These are phyloP conservation scores for Plantago rigida DNA, from an alignment of 305 asterid genomes.

Conservation along the genomic window DNA sequence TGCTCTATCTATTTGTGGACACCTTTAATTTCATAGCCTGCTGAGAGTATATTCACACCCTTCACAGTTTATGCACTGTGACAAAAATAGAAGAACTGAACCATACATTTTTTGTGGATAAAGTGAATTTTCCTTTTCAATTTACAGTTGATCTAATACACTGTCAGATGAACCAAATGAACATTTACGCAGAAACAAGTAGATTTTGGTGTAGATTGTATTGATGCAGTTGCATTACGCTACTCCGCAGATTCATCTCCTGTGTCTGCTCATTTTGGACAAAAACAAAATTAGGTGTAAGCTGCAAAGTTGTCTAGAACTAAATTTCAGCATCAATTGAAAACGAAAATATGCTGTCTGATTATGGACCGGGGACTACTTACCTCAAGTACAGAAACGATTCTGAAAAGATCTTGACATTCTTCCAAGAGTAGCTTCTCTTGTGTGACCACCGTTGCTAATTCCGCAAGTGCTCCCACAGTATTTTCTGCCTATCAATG, in stretches of 20 bases:
- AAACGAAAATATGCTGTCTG: too few relatives aligned
- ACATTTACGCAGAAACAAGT: too few relatives aligned
- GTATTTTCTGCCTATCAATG: conserved; percentile 36
- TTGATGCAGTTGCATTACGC: conserved; percentile 43
- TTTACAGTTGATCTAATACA: too few relatives aligned
- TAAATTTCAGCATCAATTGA: too few relatives aligned
- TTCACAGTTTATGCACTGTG: too few relatives aligned
- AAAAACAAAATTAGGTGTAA: too few relatives aligned
- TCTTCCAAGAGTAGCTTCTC: conserved; percentile 73
- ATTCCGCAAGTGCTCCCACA: conserved; percentile 31
- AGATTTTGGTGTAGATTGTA: conserved; percentile 24
- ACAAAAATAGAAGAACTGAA: too few relatives aligned
- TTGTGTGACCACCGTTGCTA: conserved; percentile 52
- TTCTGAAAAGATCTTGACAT: conserved; percentile 56
- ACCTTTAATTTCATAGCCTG: not conserved
- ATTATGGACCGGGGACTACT: not conserved
- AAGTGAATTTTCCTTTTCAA: too few relatives aligned
- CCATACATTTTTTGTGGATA: too few relatives aligned
- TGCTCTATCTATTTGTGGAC: not conserved
- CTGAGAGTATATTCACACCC: too few relatives aligned
- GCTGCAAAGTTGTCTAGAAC: too few relatives aligned
- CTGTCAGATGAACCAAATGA: too few relatives aligned
- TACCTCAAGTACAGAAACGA: conserved; percentile 54
- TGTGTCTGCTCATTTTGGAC: conserved; percentile 34
- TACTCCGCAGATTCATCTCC: conserved; percentile 61